phyloP scores from a whole-genome alignment of 495 filamentous ascomycete species.

The Trypethelium eluteriae region DNA sequence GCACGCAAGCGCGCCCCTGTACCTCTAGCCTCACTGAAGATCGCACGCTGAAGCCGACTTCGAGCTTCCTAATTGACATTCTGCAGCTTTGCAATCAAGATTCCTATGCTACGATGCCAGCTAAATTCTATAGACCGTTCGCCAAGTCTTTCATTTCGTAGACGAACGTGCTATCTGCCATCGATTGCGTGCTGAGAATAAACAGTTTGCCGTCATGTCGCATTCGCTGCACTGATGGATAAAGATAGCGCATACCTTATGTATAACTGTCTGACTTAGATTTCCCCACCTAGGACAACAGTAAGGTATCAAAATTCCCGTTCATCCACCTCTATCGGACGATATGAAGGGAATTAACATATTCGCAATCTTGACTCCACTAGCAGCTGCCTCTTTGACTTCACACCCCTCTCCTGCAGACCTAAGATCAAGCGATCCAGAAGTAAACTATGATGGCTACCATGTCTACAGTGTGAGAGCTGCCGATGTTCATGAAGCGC shows the following conservation, averaged over 20 bases:
- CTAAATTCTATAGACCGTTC: not conserved
- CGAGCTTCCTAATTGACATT: not conserved
- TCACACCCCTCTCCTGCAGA: not conserved
- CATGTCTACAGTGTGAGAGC: conserved; percentile 39
- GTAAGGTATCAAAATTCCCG: not conserved
- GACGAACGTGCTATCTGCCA: not conserved
- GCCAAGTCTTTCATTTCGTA: not conserved
- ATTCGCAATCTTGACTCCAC: not conserved
- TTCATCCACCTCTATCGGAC: not conserved
- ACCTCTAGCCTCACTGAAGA: not conserved
- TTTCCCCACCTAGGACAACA: not conserved
- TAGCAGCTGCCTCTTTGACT: not conserved
- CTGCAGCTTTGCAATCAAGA: not conserved
- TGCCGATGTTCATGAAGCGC: conserved; percentile 20
- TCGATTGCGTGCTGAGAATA: not conserved
- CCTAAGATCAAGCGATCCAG: conserved; percentile 12
- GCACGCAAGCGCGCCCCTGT: not conserved
- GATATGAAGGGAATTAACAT: not conserved
- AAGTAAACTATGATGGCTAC: conserved; percentile 41
- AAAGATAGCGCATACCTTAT: not conserved
- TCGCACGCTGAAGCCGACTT: not conserved
- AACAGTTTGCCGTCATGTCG: not conserved
- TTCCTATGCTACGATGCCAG: not conserved
- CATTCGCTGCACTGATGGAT: not conserved
- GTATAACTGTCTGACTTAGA: not conserved